Conservation (phyloP, 495 filamentous ascomycete species). For the Immersiella caudata region DNA sequence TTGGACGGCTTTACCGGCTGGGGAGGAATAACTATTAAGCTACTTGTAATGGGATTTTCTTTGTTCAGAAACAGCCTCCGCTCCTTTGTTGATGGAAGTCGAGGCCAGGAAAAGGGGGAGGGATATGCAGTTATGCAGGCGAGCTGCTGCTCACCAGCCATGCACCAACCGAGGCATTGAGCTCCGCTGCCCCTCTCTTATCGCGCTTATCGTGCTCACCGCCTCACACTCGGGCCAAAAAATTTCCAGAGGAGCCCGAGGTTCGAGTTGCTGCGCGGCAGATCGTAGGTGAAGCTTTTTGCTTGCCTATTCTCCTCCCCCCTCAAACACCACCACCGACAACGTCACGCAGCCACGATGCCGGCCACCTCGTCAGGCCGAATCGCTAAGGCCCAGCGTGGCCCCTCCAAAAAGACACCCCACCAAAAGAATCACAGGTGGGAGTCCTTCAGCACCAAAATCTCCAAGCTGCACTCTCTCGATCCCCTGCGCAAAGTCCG, state of each 20-base stretch:
- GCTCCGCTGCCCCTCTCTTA: slow-evolving; percentile 27
- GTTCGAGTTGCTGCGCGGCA: background rate
- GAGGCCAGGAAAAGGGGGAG: background rate
- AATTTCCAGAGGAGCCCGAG: slow-evolving; percentile 23
- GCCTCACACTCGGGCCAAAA: slow-evolving; percentile 33
- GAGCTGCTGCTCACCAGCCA: background rate
- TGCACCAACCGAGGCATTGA: background rate
- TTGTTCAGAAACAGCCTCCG: background rate
- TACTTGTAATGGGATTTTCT: too few relatives aligned
- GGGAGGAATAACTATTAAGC: too few relatives aligned
- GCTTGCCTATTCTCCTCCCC: slow-evolving; percentile 2
- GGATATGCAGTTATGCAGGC: background rate
- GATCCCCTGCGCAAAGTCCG: slow-evolving; percentile 88
- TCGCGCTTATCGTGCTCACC: slow-evolving; percentile 38
- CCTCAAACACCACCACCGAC: slow-evolving; percentile 15
- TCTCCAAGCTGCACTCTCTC: slow-evolving; percentile 83
- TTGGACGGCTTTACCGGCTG: too few relatives aligned
- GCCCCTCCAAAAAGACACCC: slow-evolving; percentile 63
- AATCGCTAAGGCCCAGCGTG: slow-evolving; percentile 65
- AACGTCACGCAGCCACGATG: slow-evolving; percentile 40
- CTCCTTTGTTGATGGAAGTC: background rate
- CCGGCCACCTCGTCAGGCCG: slow-evolving; percentile 63
- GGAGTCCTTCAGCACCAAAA: slow-evolving; percentile 89
- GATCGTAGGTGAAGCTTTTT: slow-evolving; percentile 17
- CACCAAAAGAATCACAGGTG: slow-evolving; percentile 83